A percentile compares a stretch with the other conserved stretches of the same genome.
Evolutionary conservation across 179 eudicot genomes (phyloP).

Genomic region (Amaranthus tricolor): DNA sequence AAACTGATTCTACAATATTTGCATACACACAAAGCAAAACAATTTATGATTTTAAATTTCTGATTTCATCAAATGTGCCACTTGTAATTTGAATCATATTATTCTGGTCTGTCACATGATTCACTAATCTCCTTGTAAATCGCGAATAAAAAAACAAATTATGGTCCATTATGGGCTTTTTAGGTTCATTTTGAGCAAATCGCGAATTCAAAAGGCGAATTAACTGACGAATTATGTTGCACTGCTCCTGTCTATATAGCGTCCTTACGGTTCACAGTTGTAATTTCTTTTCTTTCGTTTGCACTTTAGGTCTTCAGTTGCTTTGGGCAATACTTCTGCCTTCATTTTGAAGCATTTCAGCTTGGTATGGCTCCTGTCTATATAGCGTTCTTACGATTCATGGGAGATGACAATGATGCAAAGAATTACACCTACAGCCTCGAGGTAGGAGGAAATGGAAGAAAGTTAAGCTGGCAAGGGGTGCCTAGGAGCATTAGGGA

Average conservation of each 20-base stretch:
- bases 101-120: background rate
- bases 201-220: no score
- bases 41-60: background rate
- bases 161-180: no score
- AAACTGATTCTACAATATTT: no score
- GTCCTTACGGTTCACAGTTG: constrained; percentile 24
- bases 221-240: no score
- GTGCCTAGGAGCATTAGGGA: constrained; percentile 45
- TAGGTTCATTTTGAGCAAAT: no score
- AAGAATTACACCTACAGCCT: constrained; percentile 38
- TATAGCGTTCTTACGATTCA: constrained; percentile 45
- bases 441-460: constrained; percentile 44
- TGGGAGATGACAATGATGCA: constrained; percentile 48
- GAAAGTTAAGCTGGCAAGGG: constrained; percentile 44
- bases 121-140: no score
- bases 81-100: background rate
- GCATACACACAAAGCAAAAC: no score
- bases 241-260: constrained; percentile 48
- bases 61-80: background rate
- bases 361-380: constrained; percentile 52
- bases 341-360: constrained; percentile 55
- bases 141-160: no score
- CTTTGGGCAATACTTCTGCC: constrained; percentile 73
- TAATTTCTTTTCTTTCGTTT: background rate
- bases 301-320: constrained; percentile 66